These are phyloP conservation scores for Daedalea quercina DNA, from an alignment of 768 basidiomycete genomes.

Conservation along the genomic window DNA sequence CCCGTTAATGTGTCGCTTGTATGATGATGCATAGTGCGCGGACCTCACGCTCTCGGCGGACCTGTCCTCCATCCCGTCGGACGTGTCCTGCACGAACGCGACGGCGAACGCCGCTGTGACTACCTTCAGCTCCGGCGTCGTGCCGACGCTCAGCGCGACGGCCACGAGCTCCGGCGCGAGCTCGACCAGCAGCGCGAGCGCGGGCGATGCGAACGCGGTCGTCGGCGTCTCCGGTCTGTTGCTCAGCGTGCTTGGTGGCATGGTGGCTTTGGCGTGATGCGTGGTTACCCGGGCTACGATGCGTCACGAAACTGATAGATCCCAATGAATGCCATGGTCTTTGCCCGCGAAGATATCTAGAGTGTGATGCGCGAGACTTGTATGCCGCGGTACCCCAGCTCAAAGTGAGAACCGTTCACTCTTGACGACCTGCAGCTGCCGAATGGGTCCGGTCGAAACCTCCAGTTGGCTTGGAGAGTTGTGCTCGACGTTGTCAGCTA, in stretches of 20 bases:
- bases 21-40: constrained; percentile 48
- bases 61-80: constrained; percentile 38
- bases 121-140: background rate
- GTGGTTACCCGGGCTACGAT: too few species aligned
- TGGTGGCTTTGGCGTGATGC: constrained; percentile 12
- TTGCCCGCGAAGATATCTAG: too few species aligned
- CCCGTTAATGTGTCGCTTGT: background rate
- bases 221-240: constrained; percentile 12
- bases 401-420: too few species aligned
- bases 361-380: too few species aligned
- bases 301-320: too few species aligned
- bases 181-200: constrained; percentile 5
- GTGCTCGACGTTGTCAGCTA: too few species aligned
- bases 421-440: too few species aligned
- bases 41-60: constrained; percentile 64
- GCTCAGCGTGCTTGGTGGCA: constrained; percentile 13
- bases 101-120: constrained; percentile 3
- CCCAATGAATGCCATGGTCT: too few species aligned
- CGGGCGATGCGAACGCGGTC: constrained; percentile 6
- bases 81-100: constrained; percentile 30
- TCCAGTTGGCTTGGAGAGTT: too few species aligned
- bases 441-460: too few species aligned
- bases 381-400: too few species aligned
- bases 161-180: background rate
- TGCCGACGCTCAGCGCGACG: background rate